Conservation (phyloP, 2,329 filamentous ascomycete genomes). For the Aspergillus ochraceoroseus region DNA sequence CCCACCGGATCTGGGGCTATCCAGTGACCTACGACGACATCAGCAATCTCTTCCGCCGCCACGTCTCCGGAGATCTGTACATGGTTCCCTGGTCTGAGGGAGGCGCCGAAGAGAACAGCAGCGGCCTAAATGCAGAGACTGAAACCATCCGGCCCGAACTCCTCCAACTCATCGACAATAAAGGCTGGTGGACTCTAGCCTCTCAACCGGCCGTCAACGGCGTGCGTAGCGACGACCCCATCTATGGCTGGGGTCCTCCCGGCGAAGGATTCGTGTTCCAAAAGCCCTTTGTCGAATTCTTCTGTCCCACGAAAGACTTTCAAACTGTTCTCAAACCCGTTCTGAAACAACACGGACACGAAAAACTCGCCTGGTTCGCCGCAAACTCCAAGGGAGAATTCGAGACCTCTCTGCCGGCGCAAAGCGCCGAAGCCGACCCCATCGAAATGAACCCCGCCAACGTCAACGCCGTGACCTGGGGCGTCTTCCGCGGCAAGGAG, state of each 20-base stretch:
- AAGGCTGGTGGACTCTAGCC: conserved; percentile 93
- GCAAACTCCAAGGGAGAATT: conserved; percentile 75
- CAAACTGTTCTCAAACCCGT: conserved; percentile 54
- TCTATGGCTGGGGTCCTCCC: conserved; percentile 89
- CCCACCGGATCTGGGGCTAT: conserved; percentile 77
- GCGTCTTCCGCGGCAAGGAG: conserved; percentile 90
- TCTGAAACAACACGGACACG: conserved; percentile 56
- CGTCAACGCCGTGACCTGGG: conserved; percentile 96
- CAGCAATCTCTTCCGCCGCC: conserved; percentile 70
- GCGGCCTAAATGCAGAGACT: conserved; percentile 63
- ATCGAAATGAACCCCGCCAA: conserved; percentile 45
- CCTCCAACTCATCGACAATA: conserved; percentile 65
- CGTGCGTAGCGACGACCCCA: conserved; percentile 65
- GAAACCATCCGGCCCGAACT: conserved; percentile 72
- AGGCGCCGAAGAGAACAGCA: conserved; percentile 55
- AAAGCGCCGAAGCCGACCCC: conserved; percentile 27
- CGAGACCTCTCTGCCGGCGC: conserved; percentile 51
- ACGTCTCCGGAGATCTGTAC: conserved; percentile 71
- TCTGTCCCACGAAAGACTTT: conserved; percentile 73
- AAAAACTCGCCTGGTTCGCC: conserved; percentile 80
- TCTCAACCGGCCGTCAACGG: conserved; percentile 93
- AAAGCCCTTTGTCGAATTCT: conserved; percentile 97
- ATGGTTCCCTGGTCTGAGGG: conserved; percentile 88
- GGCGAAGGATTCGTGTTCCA: conserved; percentile 91
- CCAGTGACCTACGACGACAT: conserved; percentile 69